Conservation (phyloP, 768 basidiomycete genomes). For the Lentinula guzmanii region DNA sequence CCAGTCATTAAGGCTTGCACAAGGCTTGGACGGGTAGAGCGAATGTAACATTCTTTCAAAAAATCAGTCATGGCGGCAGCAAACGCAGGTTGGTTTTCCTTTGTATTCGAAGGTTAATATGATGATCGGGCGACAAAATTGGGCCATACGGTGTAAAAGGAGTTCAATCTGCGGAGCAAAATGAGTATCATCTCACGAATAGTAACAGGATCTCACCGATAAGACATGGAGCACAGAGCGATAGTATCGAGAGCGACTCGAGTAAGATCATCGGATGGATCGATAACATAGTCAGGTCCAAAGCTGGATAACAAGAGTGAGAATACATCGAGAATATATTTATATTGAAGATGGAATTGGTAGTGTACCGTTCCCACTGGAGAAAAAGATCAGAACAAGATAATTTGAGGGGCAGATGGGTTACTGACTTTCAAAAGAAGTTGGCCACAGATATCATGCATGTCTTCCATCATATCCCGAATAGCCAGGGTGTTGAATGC, state of each 20-base stretch:
- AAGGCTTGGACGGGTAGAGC: constrained; percentile 27
- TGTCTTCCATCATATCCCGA: constrained; percentile 40
- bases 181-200: neutral
- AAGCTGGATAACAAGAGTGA: constrained; percentile 22
- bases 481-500: constrained; percentile 35
- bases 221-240: constrained; percentile 36
- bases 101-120: neutral
- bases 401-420: neutral
- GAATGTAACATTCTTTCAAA: constrained; percentile 29
- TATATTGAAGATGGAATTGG: neutral
- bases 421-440: constrained; percentile 27
- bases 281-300: constrained; percentile 32
- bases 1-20: constrained; percentile 28
- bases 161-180: constrained; percentile 30
- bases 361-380: constrained; percentile 30
- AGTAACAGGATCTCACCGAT: constrained; percentile 18
- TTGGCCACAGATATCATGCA: constrained; percentile 39
- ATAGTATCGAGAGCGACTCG: constrained; percentile 42
- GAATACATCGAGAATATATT: neutral
- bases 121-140: neutral
- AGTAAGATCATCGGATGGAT: constrained; percentile 42
- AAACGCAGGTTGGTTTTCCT: constrained; percentile 32
- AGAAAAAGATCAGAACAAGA: neutral
- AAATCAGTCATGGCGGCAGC: constrained; percentile 34
- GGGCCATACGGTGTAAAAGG: constrained; percentile 31